Base-by-base conservation (phyloP, 495 filamentous ascomycete species). In the Cryomyces antarcticus region DNA sequence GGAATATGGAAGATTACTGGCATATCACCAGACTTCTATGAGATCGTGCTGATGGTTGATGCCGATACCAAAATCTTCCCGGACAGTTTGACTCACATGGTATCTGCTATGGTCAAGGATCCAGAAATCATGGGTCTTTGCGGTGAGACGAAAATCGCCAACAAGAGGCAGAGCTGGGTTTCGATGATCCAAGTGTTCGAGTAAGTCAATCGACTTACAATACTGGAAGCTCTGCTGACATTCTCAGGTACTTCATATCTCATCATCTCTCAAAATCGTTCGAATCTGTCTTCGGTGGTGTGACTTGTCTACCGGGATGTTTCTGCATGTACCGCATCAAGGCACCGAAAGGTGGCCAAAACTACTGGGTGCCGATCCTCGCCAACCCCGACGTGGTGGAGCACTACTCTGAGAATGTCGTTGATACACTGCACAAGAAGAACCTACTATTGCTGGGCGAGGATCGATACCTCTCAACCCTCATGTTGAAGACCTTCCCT, bases 261-360 rank as follows among this genome's bases (percentile, higher is more conserved):
- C 92, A 99, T 57, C 92, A 99, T 54, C 72, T 92, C 49, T 73
- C 84, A 41, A 99, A 99, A 56, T 82, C 86, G 5, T 99, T 99
- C 63, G 92, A 99, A 59, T 93, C 88, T 5, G 80, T 94, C 43
- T 99, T 99, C 56, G 92, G 92, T 57, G 92, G 92, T 80, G 92
- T 99, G 27, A 99, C 92, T 51, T 99, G 92, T 72, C 69, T 99
- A 28, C 92, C 92, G 3, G 92, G 92, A 39, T 99, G 92, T 68
- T 99, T 99, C 76, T 93, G 85, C 69, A 99, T 99, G 92, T 99
- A 99, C 63, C 81, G 92, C 50, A 93, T 99, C 71, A 99, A 99
- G 62, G 81, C 89, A 3, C 92, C 92, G 38, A 99, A 99, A 64
- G 89, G 89, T 31, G 92, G 82, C 11, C 84, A 95, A 59, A 95